Evolutionary conservation across 768 basidiomycete genomes (phyloP).

Genomic region (Obba rivulosa): DNA sequence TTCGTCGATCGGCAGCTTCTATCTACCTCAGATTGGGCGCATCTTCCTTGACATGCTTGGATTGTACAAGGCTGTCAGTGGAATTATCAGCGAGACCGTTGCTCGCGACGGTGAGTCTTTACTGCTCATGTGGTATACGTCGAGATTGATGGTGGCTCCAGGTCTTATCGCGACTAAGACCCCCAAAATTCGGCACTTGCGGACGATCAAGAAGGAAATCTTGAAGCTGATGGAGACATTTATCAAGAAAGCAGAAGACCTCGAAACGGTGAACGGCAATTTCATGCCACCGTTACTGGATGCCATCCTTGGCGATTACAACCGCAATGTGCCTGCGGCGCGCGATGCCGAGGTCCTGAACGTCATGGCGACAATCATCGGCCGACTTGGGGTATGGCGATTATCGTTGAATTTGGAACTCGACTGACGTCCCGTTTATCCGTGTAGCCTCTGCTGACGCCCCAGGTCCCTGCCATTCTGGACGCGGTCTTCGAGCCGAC

Average conservation of each 20-base stretch:
- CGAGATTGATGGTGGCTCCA: conserved; percentile 24
- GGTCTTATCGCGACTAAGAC: conserved; percentile 93
- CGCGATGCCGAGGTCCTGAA: conserved; percentile 96
- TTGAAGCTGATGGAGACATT: conserved; percentile 97
- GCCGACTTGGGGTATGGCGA: conserved; percentile 74
- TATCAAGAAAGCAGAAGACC: conserved; percentile 94
- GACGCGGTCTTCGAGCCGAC: conserved; percentile 98
- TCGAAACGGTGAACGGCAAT: conserved; percentile 86
- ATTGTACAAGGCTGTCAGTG: conserved; percentile 94
- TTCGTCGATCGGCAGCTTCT: conserved; percentile 94
- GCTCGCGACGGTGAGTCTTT: conserved; percentile 64
- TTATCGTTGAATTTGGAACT: neutral
- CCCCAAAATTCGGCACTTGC: conserved; percentile 87
- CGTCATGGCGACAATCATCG: conserved; percentile 93
- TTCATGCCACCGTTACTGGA: conserved; percentile 95
- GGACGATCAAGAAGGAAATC: conserved; percentile 98
- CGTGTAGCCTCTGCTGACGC: conserved; percentile 71
- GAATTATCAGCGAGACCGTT: conserved; percentile 92
- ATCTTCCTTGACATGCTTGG: conserved; percentile 98
- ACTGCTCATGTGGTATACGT: neutral
- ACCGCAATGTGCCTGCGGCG: conserved; percentile 86
- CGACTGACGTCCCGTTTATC: conserved; percentile 4
- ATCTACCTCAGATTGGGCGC: conserved; percentile 92
- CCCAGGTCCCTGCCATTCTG: conserved; percentile 91
- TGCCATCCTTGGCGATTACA: conserved; percentile 97